Base-by-base conservation (phyloP, 2,329 filamentous ascomycete species). In the Hypoxylon rubiginosum region DNA sequence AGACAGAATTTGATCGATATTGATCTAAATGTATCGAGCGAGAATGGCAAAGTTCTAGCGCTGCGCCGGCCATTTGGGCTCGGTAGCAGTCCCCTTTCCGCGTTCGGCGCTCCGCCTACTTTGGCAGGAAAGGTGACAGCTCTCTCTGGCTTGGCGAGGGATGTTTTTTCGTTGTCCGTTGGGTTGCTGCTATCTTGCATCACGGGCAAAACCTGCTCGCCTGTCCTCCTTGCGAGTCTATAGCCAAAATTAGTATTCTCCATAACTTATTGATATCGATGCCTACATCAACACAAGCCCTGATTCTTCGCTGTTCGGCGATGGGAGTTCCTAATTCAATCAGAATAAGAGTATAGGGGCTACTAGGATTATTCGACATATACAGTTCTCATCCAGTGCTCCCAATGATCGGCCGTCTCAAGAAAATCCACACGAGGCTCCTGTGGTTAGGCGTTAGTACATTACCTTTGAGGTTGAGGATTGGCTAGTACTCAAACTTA, bases 21-120 rank as follows among this genome's bases (percentile, higher is more conserved):
- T 7, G 21, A 45, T 11, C 34, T 49, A 24, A 75, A 75, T 0
- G 59, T 69, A 0, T 46, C 9, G 1, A 43, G 2, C 2, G 73
- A 71, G 36, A 75, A 75, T 0, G 74, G 71, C 0, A 75, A 43
- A 0, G 54, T 70, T 15, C 71, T 64, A 19, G 70, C 51, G 11
- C 51, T 58, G 11, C 66, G 62, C 11, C 50, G 32, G 11, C 39
- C 58, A 30, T 30, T 28, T 4, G n/a, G 8, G 13, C 17, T 39
- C 4, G 50, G 24, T 10, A 19, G 52, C 9, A 52, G 28, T 7
- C 24, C 52, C 13, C 45, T 49, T 10, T 53, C 43, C 2, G 21
- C 21, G 19, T 46, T 46, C 10, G 43, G 19, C 17, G 21, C 9
- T 10, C 43, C 21, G 7, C 43, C 19, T 3, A 46, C 43, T 21